Conservation (phyloP, 805 yeast genomes). For the Isabelozyma pseudorhagii region DNA sequence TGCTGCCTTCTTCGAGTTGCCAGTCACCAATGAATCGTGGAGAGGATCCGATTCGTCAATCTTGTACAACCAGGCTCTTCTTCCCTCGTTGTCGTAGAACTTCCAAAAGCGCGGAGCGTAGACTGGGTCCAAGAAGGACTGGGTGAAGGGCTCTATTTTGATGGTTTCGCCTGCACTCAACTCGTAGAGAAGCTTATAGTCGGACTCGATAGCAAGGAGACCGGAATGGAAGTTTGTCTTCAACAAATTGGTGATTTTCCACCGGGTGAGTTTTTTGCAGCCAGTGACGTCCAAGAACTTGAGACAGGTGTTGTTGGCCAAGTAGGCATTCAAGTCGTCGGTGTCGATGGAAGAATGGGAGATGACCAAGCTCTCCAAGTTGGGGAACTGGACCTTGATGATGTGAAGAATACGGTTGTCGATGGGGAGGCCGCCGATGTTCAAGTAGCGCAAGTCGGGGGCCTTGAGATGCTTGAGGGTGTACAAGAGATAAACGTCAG, state of each 20-base stretch:
- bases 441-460: constrained; percentile 46
- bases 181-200: constrained; percentile 52
- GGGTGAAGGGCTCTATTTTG: constrained; percentile 26
- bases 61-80: constrained; percentile 79
- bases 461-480: constrained; percentile 45
- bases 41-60: constrained; percentile 28
- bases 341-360: constrained; percentile 36
- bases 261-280: constrained; percentile 54
- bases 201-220: constrained; percentile 64
- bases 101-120: constrained; percentile 43
- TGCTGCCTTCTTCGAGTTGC: constrained; percentile 5
- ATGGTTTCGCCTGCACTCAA: constrained; percentile 37
- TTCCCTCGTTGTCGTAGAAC: constrained; percentile 59
- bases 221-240: constrained; percentile 21
- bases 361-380: constrained; percentile 41
- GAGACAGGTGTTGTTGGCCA: constrained; percentile 31
- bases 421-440: constrained; percentile 65
- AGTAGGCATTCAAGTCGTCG: constrained; percentile 34
- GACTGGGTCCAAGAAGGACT: constrained; percentile 24
- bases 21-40: constrained; percentile 24
- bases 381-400: constrained; percentile 37
- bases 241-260: constrained; percentile 42
- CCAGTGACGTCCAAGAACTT: constrained; percentile 66
- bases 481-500: constrained; percentile 45
- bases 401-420: constrained; percentile 33